These are phyloP conservation scores for Benincasa hispida DNA, from an alignment of 306 rosid species.

Conservation along the genomic window DNA sequence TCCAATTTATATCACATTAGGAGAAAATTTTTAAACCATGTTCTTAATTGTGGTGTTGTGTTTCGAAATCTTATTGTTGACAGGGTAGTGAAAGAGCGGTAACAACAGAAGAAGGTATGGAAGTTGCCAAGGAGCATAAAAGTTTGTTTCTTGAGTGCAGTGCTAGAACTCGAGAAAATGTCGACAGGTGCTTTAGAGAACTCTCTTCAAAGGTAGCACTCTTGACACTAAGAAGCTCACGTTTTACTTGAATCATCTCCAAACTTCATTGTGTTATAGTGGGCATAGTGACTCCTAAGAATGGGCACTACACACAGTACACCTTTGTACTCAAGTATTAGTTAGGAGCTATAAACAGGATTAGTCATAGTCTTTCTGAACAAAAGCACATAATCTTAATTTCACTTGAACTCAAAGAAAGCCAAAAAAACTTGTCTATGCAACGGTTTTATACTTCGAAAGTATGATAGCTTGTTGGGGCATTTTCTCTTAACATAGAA, in stretches of 20 bases:
- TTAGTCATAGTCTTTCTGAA: neutral
- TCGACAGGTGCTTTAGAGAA: constrained; percentile 49
- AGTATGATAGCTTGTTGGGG: neutral
- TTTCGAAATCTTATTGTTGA: neutral
- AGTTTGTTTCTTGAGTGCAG: constrained; percentile 58
- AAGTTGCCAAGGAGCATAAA: constrained; percentile 50
- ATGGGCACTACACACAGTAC: neutral
- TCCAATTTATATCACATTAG: neutral
- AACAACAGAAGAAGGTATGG: constrained; percentile 57
- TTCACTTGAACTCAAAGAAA: no score
- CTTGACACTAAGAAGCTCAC: neutral
- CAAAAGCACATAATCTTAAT: neutral
- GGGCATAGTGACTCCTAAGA: neutral
- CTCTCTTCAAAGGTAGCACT: constrained; percentile 40
- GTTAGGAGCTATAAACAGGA: neutral
- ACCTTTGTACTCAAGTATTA: neutral
- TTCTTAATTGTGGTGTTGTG: neutral
- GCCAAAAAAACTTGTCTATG: neutral
- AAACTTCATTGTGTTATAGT: neutral
- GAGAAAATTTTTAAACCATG: neutral
- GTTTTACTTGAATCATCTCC: neutral
- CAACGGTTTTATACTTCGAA: neutral
- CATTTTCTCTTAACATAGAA: neutral
- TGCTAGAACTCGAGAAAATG: constrained; percentile 59
- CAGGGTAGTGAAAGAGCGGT: constrained; percentile 60